Conservation (phyloP, 1,284 basidiomycete species). For the Papiliotrema terrestris region DNA sequence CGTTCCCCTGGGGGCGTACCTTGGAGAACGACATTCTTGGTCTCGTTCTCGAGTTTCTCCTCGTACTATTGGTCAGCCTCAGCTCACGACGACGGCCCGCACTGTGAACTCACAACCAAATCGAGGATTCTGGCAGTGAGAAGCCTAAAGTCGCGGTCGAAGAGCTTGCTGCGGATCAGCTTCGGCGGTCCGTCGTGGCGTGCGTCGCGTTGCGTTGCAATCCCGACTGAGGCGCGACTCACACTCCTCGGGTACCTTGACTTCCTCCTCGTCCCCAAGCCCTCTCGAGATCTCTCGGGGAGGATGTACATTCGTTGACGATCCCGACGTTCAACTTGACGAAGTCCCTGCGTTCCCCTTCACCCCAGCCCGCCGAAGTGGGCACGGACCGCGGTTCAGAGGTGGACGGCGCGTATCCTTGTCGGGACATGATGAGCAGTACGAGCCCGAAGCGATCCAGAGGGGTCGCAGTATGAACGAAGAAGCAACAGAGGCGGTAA, state of each 20-base stretch:
- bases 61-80: conserved; percentile 1
- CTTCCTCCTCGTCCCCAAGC: conserved; percentile 4
- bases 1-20: not conserved
- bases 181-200: not conserved
- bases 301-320: not conserved
- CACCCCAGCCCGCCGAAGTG: not conserved
- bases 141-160: conserved; percentile 2
- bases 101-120: not conserved
- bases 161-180: not conserved
- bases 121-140: not conserved
- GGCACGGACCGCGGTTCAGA: not conserved
- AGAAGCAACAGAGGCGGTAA: too few species aligned
- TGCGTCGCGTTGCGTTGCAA: not conserved
- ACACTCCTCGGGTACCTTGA: conserved; percentile 6
- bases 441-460: too few species aligned
- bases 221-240: not conserved
- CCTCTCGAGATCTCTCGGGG: not conserved
- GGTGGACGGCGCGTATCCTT: too few species aligned
- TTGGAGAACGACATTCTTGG: not conserved
- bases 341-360: not conserved
- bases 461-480: too few species aligned
- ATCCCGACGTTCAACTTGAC: not conserved
- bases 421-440: too few species aligned
- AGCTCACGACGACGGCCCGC: not conserved
- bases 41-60: not conserved